phyloP scores from a whole-genome alignment of 495 filamentous ascomycete species.

The Hyaloscypha hepaticicola region DNA sequence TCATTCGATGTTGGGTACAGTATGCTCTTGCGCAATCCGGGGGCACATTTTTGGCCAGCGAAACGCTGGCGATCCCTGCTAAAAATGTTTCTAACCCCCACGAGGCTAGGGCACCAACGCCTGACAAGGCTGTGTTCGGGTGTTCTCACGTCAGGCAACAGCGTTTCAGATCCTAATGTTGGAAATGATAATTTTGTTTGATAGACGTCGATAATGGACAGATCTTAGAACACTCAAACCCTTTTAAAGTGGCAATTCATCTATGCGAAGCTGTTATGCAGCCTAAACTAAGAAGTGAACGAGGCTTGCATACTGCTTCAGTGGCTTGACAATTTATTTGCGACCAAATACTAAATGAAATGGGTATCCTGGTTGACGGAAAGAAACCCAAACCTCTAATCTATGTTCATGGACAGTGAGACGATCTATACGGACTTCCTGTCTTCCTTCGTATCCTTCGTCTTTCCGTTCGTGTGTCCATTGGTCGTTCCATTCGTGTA shows the following conservation, averaged over 20 bases:
- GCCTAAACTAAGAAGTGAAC: neutral
- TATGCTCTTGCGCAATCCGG: neutral
- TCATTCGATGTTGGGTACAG: too few species aligned
- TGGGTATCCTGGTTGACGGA: neutral
- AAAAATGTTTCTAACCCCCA: neutral
- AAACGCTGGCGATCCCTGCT: neutral
- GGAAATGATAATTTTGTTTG: neutral
- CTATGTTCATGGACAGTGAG: neutral
- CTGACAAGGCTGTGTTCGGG: neutral
- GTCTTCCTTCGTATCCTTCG: neutral
- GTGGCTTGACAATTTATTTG: neutral
- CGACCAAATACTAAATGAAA: neutral
- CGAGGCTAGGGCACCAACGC: neutral
- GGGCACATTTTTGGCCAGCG: neutral
- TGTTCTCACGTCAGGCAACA: neutral
- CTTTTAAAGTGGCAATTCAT: too few species aligned
- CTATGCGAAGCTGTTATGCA: neutral
- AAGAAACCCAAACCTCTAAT: neutral
- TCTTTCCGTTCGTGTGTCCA: neutral
- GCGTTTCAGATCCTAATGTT: neutral
- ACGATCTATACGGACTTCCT: constrained; percentile 16
- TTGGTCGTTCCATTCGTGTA: constrained; percentile 13
- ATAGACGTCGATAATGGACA: neutral
- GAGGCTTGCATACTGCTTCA: neutral
- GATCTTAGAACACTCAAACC: too few species aligned